Conservation (phyloP, 2,329 filamentous ascomycete species). For the Trichoderma guizhouense region DNA sequence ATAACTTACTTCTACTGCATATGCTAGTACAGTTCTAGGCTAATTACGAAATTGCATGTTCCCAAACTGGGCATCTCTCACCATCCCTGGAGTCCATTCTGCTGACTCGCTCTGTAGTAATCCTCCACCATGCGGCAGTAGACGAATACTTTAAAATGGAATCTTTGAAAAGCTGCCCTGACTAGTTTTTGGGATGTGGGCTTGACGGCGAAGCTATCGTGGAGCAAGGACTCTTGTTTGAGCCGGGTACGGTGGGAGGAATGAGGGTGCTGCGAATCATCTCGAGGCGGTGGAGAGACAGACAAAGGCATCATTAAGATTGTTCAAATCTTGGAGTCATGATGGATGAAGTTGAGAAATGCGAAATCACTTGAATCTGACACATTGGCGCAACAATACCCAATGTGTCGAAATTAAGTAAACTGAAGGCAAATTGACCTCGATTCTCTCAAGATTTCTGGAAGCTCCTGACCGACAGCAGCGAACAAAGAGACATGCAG, state of each 20-base stretch:
- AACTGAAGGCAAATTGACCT: background rate
- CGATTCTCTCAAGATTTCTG: background rate
- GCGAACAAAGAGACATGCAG: background rate
- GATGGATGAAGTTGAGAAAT: background rate
- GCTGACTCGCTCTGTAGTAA: background rate
- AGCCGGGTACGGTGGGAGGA: background rate
- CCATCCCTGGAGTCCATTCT: background rate
- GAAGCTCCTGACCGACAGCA: background rate
- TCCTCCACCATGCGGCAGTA: background rate
- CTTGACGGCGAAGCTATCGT: background rate
- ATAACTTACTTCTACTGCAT: background rate
- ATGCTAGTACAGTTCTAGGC: background rate
- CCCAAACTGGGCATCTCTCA: background rate
- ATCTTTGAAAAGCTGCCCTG: background rate
- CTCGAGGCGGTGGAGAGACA: background rate
- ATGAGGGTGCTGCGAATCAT: background rate
- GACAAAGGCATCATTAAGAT: background rate
- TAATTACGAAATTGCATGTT: background rate
- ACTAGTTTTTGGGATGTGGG: background rate
- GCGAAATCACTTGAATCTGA: background rate
- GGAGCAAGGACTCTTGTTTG: background rate
- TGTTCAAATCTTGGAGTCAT: background rate
- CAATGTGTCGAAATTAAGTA: background rate
- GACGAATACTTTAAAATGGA: background rate
- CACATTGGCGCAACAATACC: background rate